These are phyloP conservation scores for Pachysandra terminalis DNA, from an alignment of 164 flowering plant genomes.

Conservation along the genomic window DNA sequence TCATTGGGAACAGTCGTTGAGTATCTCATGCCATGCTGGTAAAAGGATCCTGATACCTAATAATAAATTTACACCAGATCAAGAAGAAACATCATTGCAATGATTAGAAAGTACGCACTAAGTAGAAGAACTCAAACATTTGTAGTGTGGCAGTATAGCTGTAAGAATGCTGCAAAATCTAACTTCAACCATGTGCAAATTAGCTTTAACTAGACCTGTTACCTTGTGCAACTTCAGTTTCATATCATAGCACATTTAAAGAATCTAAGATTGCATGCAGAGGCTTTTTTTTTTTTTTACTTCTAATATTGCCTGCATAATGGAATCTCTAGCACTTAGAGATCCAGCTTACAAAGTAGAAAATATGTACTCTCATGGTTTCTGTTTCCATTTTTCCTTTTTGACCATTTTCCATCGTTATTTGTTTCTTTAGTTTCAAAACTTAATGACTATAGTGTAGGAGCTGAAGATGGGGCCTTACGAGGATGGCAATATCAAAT, in stretches of 20 bases:
- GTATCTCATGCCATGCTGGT: conserved; percentile 34
- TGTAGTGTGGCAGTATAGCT: not conserved
- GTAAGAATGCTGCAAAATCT: no score
- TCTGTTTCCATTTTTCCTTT: no score
- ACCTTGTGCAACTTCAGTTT: not conserved
- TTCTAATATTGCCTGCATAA: not conserved
- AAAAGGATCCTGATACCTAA: conserved; percentile 40
- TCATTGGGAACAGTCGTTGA: conserved; percentile 54
- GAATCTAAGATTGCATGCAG: not conserved
- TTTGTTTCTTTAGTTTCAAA: not conserved
- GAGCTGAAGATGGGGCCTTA: not conserved
- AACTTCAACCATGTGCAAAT: no score
- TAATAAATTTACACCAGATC: no score
- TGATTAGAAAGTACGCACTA: not conserved
- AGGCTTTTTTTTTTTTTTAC: no score
- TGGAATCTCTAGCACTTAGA: not conserved
- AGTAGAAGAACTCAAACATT: not conserved
- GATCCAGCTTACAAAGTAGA: no score
- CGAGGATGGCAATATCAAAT: not conserved
- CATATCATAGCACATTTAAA: not conserved
- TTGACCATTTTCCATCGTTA: no score
- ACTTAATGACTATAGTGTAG: not conserved
- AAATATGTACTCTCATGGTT: not conserved
- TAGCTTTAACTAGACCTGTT: no score
- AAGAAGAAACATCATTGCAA: not conserved